phyloP scores from a whole-genome alignment of 371 early-diverging fungal genomes.

The Mucor plumbeus region DNA sequence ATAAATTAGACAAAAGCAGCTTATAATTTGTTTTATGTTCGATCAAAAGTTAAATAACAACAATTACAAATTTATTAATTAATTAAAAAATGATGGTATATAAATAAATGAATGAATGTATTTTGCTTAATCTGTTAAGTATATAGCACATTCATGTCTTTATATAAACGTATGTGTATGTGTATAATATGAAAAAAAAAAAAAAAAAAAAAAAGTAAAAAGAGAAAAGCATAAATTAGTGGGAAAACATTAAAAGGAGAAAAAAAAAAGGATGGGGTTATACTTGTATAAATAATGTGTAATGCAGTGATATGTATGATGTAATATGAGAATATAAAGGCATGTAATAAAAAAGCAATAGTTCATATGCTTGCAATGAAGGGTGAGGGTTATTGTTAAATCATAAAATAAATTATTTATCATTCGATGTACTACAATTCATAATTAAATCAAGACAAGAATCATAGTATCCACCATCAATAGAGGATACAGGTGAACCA shows the following conservation, averaged over 20 bases:
- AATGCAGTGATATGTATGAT: slow-evolving; percentile 1
- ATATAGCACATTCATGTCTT: neutral
- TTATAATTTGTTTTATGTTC: slow-evolving; percentile 42
- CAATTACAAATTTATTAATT: neutral
- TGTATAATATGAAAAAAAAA: too few species aligned
- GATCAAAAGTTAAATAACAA: slow-evolving; percentile 33
- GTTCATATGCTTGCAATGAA: slow-evolving; percentile 10
- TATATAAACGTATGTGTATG: neutral
- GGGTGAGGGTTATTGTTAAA: neutral
- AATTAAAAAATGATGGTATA: neutral
- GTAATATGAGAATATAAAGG: slow-evolving; percentile 1
- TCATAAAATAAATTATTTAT: neutral
- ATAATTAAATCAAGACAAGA: slow-evolving; percentile 26
- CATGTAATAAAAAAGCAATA: neutral
- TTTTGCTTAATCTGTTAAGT: neutral
- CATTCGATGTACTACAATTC: neutral
- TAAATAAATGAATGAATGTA: slow-evolving; percentile 1
- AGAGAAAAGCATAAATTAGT: neutral
- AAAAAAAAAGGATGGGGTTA: too few species aligned
- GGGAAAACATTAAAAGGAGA: neutral
- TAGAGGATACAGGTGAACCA: slow-evolving; percentile 30
- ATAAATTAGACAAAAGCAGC: slow-evolving; percentile 36
- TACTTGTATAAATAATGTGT: neutral
- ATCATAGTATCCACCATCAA: slow-evolving; percentile 29
- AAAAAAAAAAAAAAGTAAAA: neutral